phyloP scores from a whole-genome alignment of 768 basidiomycete genomes.

The Clitopilus passeckerianus region DNA sequence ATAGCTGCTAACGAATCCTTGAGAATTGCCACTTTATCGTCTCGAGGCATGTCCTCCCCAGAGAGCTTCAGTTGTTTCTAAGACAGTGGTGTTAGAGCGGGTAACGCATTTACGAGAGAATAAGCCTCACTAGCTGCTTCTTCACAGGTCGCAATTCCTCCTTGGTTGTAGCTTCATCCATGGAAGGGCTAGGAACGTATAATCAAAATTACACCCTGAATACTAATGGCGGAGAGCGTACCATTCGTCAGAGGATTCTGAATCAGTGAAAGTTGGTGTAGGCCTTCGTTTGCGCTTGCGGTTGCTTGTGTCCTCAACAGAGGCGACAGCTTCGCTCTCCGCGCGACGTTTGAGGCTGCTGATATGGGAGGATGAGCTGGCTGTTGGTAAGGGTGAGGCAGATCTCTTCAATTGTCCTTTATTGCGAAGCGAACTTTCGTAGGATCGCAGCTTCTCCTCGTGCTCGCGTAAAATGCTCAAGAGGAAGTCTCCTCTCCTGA shows the following conservation, averaged over 20 bases:
- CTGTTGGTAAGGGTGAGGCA: conserved; percentile 70
- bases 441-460: conserved; percentile 87
- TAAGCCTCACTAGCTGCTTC: conserved; percentile 74
- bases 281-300: conserved; percentile 86
- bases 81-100: conserved; percentile 4
- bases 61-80: conserved; percentile 96
- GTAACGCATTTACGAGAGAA: neutral
- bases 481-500: conserved; percentile 94
- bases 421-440: conserved; percentile 73
- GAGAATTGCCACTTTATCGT: conserved; percentile 93
- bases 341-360: conserved; percentile 69
- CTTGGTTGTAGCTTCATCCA: conserved; percentile 92
- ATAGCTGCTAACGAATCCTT: conserved; percentile 95
- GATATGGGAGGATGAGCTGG: conserved; percentile 62
- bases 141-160: conserved; percentile 96
- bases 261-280: conserved; percentile 96
- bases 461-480: conserved; percentile 79
- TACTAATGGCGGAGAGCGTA: conserved; percentile 31
- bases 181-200: conserved; percentile 64
- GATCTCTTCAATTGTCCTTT: conserved; percentile 69
- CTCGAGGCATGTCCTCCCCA: conserved; percentile 89
- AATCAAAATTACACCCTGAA: conserved; percentile 3
- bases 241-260: conserved; percentile 90
- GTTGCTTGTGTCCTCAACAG: conserved; percentile 64
- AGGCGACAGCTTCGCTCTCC: conserved; percentile 81